Conservation (phyloP, 352 stramenopile species). For the Pythium apleroticum region DNA sequence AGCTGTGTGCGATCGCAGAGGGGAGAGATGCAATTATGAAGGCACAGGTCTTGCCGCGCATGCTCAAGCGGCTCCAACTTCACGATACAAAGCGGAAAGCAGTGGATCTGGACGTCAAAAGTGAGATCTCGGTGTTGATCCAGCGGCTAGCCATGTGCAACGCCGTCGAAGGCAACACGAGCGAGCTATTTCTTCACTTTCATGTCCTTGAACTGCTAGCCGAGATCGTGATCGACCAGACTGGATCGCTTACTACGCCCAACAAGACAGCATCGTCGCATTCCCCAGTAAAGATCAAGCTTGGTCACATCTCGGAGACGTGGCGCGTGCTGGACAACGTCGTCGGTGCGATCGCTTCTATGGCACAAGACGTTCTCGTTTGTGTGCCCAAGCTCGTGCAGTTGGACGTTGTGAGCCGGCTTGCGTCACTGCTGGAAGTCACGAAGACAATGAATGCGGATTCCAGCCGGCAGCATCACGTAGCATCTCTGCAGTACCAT, state of each 20-base stretch:
- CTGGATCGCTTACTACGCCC: background rate
- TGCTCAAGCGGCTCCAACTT: slow-evolving; percentile 75
- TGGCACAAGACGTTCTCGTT: slow-evolving; percentile 65
- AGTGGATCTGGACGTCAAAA: slow-evolving; percentile 55
- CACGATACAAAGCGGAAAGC: slow-evolving; percentile 16
- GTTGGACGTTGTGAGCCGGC: slow-evolving; percentile 39
- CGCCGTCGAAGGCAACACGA: slow-evolving; percentile 58
- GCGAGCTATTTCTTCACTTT: slow-evolving; percentile 71
- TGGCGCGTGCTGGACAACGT: slow-evolving; percentile 54
- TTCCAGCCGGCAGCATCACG: slow-evolving; percentile 19
- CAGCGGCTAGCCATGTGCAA: slow-evolving; percentile 53
- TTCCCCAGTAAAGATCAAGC: slow-evolving; percentile 1
- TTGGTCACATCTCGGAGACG: background rate
- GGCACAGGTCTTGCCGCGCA: slow-evolving; percentile 57
- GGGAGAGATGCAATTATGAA: slow-evolving; percentile 56
- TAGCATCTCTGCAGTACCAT: slow-evolving; percentile 47
- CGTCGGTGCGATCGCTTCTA: slow-evolving; percentile 46
- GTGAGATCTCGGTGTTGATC: slow-evolving; percentile 62
- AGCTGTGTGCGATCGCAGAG: slow-evolving; percentile 61
- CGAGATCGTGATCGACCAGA: slow-evolving; percentile 28
- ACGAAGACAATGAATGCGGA: slow-evolving; percentile 7
- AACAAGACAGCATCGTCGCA: background rate
- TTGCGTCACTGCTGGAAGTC: slow-evolving; percentile 35
- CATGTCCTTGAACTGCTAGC: slow-evolving; percentile 51
- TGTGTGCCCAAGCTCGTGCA: slow-evolving; percentile 51